Base-by-base conservation (phyloP, 2,329 filamentous ascomycete genomes). In the Colletotrichum sp. region DNA sequence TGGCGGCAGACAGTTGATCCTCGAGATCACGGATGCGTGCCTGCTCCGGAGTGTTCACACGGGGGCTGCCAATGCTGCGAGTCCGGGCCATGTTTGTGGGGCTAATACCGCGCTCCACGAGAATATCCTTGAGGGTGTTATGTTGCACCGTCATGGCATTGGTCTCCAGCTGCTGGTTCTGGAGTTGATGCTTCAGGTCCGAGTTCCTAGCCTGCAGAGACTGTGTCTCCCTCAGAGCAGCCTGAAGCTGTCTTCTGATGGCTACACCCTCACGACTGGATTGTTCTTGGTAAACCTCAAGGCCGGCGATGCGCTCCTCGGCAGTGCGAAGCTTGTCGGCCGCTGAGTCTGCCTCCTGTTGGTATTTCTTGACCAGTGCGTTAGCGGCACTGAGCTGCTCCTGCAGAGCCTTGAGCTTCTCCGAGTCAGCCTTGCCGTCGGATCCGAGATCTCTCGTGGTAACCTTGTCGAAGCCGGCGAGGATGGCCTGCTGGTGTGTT, bases 271-370 rank as follows among this genome's bases (percentile, higher is more conserved):
- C 97, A 60, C 97, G 92, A 84, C 96, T 98, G 6, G 96, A 94
- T 85, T 99, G 97, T 82, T 99, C 97, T 85, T 99, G 97, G 83
- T 98, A 98, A 32, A 96, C 95, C 84, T 99, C 97, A 5, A 99
- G 90, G 8, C 97, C 97, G 7, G 97, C 97, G 83, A 99, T 98
- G 56, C 97, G 93, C 86, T 98, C 97, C 85, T 99, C 97, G 5
- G 97, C 97, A 74, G 94, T 94, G 69, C 97, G 94, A 69, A 99
- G 89, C 83, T 96, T 97, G 81, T 98, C 96, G 0, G 95, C 94
- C 5, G 96, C 96, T 30, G 89, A 87, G 83, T 99, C 95, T 1
- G 96, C 96, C 75, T 97, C 96, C 76, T 93, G 90, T 83, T 98
- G 96, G 79, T 98, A 98, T 81, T 95, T 95, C 83, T 94, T 94